These are phyloP conservation scores for Mycena leptocephala DNA, from an alignment of 768 basidiomycete species.

Conservation along the genomic window DNA sequence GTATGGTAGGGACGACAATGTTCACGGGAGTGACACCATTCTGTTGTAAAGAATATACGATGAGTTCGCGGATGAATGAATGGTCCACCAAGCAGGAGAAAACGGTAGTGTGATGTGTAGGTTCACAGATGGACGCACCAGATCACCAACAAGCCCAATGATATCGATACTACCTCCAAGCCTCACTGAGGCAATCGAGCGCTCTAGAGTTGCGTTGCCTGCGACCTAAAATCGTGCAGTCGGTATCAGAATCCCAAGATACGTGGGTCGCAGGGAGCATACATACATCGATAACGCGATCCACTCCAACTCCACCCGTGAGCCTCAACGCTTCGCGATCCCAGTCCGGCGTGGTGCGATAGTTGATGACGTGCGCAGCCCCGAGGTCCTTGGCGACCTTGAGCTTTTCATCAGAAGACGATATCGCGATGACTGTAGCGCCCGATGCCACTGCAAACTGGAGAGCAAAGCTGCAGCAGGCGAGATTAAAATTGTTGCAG, in stretches of 20 bases:
- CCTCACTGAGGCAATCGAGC: conserved; percentile 44
- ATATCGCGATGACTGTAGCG: conserved; percentile 67
- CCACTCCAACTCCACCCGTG: conserved; percentile 39
- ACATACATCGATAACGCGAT: conserved; percentile 42
- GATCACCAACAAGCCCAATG: conserved; percentile 53
- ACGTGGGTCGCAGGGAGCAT: no score
- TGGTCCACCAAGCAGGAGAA: neutral
- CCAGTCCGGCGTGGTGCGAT: conserved; percentile 65
- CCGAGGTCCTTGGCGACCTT: conserved; percentile 58
- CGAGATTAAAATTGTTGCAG: neutral
- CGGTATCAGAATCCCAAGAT: conserved; percentile 43
- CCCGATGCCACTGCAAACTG: conserved; percentile 68
- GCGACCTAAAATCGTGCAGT: conserved; percentile 58
- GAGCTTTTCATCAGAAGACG: conserved; percentile 67
- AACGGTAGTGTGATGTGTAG: neutral
- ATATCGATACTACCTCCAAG: conserved; percentile 51
- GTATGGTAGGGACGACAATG: conserved; percentile 47
- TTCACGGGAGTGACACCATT: conserved; percentile 40
- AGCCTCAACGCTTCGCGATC: conserved; percentile 61
- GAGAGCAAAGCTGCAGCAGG: conserved; percentile 55
- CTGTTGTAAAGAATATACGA: no score
- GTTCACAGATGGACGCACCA: conserved; percentile 36
- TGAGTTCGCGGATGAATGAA: no score
- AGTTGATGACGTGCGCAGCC: conserved; percentile 65
- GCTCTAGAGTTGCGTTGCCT: conserved; percentile 56